Base-by-base conservation (phyloP, 495 filamentous ascomycete species). In the Acidiella bohemica region DNA sequence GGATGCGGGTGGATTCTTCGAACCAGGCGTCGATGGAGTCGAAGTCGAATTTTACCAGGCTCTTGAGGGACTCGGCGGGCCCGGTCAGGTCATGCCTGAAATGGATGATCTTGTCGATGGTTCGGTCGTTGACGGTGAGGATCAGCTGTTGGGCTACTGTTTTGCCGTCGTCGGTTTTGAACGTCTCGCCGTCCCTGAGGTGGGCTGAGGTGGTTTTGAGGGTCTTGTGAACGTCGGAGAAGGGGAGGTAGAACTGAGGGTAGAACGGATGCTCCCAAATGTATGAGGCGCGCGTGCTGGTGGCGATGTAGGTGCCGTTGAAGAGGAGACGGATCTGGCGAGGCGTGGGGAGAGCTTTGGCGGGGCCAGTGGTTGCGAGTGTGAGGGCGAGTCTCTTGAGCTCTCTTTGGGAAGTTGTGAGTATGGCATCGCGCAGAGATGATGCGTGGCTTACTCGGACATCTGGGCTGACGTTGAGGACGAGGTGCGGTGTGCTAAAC, bases 1-100 rank as follows among this genome's bases (percentile, higher is more conserved):
- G 64, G 32, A 78, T 68, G 4, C 59, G 66, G 16, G 59, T 56
- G 40, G 76, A 72, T 59, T 80, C 76, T 48, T 67, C 69, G 49
- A 67, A 76, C 73, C 73, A 80, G 13, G 61, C 59, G 46, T 73
- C 49, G 3, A 49, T 25, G 14, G 20, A 25, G 19, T 30, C 42
- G 36, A 53, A 54, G 5, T 48, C 35, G 36, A 63, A 41, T 25
- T 54, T 58, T 20, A 60, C 57, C 10, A 61, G 34, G n/a, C 50
- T 51, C 14, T 41, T 24, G 0, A 63, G 47, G 24, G 46, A 21
- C 17, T 27, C 39, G 45, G 20, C 55, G 8, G 26, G 9, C 9
- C 32, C 43, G 19, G 25, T 33, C 1, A 49, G 27, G 27, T 32
- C 18, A 19, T 17, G 2, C 36, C 16, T 14, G 36, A 47, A 53